These are phyloP conservation scores for Citrus reticulata DNA, from an alignment of 345 rosid genomes.

Conservation along the genomic window DNA sequence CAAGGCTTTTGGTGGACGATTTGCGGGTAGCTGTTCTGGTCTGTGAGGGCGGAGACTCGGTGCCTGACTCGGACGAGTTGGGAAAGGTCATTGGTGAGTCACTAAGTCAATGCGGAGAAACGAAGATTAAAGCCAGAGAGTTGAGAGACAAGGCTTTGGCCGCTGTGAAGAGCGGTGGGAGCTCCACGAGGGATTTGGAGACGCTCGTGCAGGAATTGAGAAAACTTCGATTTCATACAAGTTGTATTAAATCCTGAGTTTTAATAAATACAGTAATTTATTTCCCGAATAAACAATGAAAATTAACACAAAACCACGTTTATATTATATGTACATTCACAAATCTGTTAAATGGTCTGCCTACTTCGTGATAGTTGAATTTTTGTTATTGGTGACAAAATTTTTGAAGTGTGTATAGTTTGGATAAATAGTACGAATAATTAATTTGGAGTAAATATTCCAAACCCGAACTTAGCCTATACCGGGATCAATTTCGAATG, in stretches of 20 bases:
- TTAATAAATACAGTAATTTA: too few relatives aligned
- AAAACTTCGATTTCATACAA: background rate
- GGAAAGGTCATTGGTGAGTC: conserved; percentile 25
- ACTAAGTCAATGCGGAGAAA: background rate
- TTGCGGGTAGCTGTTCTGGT: conserved; percentile 45
- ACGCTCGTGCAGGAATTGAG: conserved; percentile 30
- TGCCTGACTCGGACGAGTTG: conserved; percentile 50
- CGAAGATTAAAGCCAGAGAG: conserved; percentile 26
- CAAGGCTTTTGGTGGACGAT: conserved; percentile 48
- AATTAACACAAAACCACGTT: too few relatives aligned
- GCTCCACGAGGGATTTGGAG: conserved; percentile 35
- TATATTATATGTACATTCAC: too few relatives aligned
- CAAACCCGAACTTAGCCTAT: background rate
- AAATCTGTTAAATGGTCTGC: too few relatives aligned
- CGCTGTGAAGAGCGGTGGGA: conserved; percentile 45
- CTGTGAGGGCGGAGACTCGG: conserved; percentile 46
- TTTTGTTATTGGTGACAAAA: too few relatives aligned
- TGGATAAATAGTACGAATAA: too few relatives aligned
- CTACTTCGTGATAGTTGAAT: too few relatives aligned
- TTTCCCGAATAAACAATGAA: too few relatives aligned
- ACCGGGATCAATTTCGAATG: background rate
- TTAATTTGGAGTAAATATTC: background rate
- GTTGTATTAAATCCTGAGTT: background rate
- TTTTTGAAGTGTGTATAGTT: too few relatives aligned
- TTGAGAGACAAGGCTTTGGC: conserved; percentile 29